A percentile compares a stretch with the other conserved stretches of the same genome.
Conservation (phyloP, 1,139 yeast species). For the Geotrichum cucujoidarum region DNA sequence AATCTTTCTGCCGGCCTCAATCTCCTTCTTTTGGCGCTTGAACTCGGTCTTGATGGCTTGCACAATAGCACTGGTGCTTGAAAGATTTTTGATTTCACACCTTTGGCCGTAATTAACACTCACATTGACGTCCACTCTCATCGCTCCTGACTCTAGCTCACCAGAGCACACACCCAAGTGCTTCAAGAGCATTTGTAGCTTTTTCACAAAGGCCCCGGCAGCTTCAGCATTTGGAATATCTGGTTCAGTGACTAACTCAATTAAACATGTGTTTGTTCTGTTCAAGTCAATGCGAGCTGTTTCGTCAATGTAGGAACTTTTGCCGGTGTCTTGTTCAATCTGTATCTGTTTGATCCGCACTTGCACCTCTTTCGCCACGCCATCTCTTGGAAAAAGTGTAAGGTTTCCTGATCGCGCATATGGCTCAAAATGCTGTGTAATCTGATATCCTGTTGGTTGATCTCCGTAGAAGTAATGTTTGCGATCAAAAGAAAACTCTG, state of each 20-base stretch:
- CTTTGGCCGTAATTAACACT: conserved; percentile 60
- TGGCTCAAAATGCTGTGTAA: conserved; percentile 85
- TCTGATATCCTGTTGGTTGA: conserved; percentile 93
- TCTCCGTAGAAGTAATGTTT: conserved; percentile 96
- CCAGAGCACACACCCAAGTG: conserved; percentile 76
- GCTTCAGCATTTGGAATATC: conserved; percentile 67
- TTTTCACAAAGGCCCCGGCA: conserved; percentile 73
- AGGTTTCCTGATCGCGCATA: conserved; percentile 65
- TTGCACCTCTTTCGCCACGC: conserved; percentile 34
- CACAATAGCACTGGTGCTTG: conserved; percentile 75
- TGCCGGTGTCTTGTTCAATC: conserved; percentile 92
- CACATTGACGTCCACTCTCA: conserved; percentile 90
- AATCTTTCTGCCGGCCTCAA: conserved; percentile 38
- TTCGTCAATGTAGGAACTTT: conserved; percentile 54
- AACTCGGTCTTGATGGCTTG: conserved; percentile 76
- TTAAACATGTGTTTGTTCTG: conserved; percentile 77
- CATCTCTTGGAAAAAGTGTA: conserved; percentile 50
- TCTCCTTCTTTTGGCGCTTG: conserved; percentile 53
- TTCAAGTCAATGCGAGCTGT: conserved; percentile 61
- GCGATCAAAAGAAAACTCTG: conserved; percentile 69
- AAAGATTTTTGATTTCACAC: conserved; percentile 84
- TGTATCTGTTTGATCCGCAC: conserved; percentile 67
- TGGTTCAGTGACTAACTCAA: conserved; percentile 89
- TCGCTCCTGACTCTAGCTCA: conserved; percentile 88
- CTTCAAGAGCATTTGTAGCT: conserved; percentile 67